Conservation (phyloP, 257 asterid species). For the Avicennia marina region DNA sequence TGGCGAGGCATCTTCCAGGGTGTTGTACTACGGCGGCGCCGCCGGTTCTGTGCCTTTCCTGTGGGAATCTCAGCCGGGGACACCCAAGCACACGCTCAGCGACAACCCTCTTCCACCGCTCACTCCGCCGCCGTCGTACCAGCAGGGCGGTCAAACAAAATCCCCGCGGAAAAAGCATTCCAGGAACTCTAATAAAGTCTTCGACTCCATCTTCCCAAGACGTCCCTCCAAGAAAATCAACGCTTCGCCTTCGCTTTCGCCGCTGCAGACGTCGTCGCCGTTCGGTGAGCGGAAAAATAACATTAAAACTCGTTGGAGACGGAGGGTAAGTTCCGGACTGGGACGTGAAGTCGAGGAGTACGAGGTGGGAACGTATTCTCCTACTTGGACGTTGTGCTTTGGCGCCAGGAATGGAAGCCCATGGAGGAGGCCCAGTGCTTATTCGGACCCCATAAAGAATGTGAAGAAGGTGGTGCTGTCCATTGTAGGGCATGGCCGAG, state of each 20-base stretch:
- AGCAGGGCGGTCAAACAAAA: background rate
- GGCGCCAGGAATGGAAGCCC: constrained; percentile 5
- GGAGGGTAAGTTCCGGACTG: background rate
- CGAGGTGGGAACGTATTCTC: background rate
- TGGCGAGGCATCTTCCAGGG: constrained; percentile 32
- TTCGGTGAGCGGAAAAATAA: too few species aligned
- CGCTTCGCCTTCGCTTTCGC: constrained; percentile 12
- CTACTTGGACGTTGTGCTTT: constrained; percentile 22
- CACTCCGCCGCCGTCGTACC: constrained; percentile 60
- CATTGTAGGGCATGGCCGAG: constrained; percentile 19
- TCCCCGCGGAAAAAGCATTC: constrained; percentile 7
- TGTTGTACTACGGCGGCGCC: constrained; percentile 41
- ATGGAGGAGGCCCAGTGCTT: background rate
- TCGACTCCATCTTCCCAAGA: constrained; percentile 14
- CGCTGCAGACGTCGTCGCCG: constrained; percentile 19
- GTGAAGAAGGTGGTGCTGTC: constrained; percentile 21
- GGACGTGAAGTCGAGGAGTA: constrained; percentile 7
- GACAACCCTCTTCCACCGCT: constrained; percentile 40
- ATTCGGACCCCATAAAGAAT: constrained; percentile 10
- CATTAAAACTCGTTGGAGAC: constrained; percentile 14
- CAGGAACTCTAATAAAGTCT: constrained; percentile 18
- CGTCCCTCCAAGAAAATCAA: constrained; percentile 7
- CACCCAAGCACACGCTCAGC: constrained; percentile 38
- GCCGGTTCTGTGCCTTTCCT: constrained; percentile 43
- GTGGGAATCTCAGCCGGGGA: constrained; percentile 61